Evolutionary conservation across 2,329 filamentous ascomycete species (phyloP), one percentile per base, ranked within the genome.

Genomic region (Trichoderma cornu-damae): DNA sequence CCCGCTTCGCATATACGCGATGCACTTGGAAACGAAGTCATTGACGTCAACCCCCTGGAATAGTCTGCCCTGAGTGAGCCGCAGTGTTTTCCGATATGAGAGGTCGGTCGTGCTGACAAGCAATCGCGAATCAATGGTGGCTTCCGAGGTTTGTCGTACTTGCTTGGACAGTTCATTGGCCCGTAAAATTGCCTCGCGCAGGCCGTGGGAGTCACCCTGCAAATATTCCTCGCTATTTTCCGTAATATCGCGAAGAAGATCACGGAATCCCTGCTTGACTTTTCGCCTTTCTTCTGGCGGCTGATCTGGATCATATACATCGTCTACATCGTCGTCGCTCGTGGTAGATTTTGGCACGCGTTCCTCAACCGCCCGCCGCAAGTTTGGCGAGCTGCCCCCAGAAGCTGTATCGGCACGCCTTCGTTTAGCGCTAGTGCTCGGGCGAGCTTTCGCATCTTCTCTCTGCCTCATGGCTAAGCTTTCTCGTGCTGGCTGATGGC

Each of bases 21-120:
- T 90, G 70, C 88, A 93, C 71, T 95, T 96, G 0, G 89, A 88
- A 12, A 97, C 84, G 66, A 97, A 95, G 65, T 96, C 89, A 60
- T 97, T 92, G 0, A 95, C 79, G 66, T 97, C 92, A 20, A 99
- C 75, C 6, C 91, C 90, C 50, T 87, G 84, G 2, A 84, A 83
- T 2, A 81, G 75, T 64, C 87, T 87, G 6, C 91, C 91, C 28
- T 90, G 78, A 1, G 87, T 84, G 24, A 95, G 79, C 51, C 86
- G 84, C 42, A 87, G 78, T 0, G 90, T 87, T 68, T 90, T 91
- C 64, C 89, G 89, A 65, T 88, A 86, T 0, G 88, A 87, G 4
- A 95, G 73, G 62, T 96, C 91, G 4, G 89, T 89, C 1, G 89
- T 85, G 61, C 82, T 85, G 48, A 96, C 87, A 3, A 97, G 79